Base-by-base conservation (phyloP, 257 asterid genomes). In the Perilla frutescens region DNA sequence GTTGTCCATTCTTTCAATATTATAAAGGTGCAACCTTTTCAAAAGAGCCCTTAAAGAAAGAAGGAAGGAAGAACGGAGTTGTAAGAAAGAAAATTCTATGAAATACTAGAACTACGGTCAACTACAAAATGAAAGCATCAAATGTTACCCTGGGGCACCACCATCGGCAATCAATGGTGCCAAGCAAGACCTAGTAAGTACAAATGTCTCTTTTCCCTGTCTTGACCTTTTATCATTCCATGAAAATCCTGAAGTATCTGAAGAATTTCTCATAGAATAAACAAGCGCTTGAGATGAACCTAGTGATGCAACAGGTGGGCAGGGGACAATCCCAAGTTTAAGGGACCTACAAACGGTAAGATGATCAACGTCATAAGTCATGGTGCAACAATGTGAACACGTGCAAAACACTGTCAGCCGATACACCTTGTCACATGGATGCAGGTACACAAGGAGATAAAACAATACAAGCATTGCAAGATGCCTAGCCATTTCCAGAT, bases 111-210 rank as follows among this genome's bases (percentile, higher is more conserved):
- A 53, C 55, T 8, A 51, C n/a, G 71, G 32, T 9, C 29, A 57
- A 62, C 39, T 51, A 62, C 14, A 32, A 8, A 63, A 34, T 15
- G n/a, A 70, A 72, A 55, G 63, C 8, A 71, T 11, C 41, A 75
- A 66, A 59, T 26, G 61, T 70, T 93, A 93, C 98, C 98, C 97
- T 50, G 86, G 79, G 66, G 87, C 81, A 80, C 89, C 88, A 74
- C 87, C 89, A 73, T 85, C 89, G 68, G 88, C 80, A 81, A 78
- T 79, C 89, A 93, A 74, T 12, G 87, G 88, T 31, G 88, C 81
- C 89, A 93, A 87, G 84, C 98, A 93, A 54, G 93, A 86, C 80
- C 96, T 77, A 45, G 90, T 79, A 20, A 93, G 96, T 62, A 82
- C 57, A 80, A 66, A 86, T 45, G 89, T 76, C 73, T 84, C 95